Percentiles rank a stretch among this genome's conserved stretches.
These are phyloP conservation scores for Pouteria glomerata DNA, from an alignment of 148 eudicot species.

Conservation along the genomic window DNA sequence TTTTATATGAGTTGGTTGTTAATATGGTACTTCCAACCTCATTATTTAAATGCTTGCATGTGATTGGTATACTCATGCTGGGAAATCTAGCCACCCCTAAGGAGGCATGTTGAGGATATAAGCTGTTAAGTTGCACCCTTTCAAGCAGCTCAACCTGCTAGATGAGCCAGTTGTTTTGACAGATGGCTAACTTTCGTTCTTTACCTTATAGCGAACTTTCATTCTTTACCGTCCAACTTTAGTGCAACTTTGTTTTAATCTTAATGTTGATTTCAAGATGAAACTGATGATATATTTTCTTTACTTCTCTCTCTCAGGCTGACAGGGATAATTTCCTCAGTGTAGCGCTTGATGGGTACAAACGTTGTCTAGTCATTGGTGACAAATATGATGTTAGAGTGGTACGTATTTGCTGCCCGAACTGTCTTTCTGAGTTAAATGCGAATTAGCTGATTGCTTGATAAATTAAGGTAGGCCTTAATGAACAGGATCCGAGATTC, in stretches of 20 bases:
- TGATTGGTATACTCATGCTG: not conserved
- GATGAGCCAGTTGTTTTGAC: slow-evolving; percentile 1
- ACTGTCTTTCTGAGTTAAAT: not conserved
- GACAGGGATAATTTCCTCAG: slow-evolving; percentile 85
- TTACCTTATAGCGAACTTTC: not conserved
- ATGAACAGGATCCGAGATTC: not conserved
- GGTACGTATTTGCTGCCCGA: slow-evolving; percentile 36
- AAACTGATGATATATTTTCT: not conserved
- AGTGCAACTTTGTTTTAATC: not conserved
- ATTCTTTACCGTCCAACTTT: slow-evolving; percentile 3
- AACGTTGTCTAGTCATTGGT: slow-evolving; percentile 78
- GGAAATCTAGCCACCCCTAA: not conserved
- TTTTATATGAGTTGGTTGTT: no score
- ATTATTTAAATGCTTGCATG: not conserved
- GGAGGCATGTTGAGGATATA: not conserved
- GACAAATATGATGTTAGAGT: slow-evolving; percentile 95
- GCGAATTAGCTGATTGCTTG: not conserved
- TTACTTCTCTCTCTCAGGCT: slow-evolving; percentile 43
- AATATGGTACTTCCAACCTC: no score
- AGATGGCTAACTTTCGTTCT: no score
- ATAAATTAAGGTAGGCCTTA: not conserved
- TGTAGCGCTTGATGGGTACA: slow-evolving; percentile 82
- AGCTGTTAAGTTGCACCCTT: not conserved
- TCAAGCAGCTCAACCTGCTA: not conserved
- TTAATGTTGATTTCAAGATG: not conserved